Percentiles rank a stretch among this genome's conserved stretches.
These are phyloP conservation scores for Yamadazyma scolyti DNA, from an alignment of 805 yeast genomes.

Conservation along the genomic window DNA sequence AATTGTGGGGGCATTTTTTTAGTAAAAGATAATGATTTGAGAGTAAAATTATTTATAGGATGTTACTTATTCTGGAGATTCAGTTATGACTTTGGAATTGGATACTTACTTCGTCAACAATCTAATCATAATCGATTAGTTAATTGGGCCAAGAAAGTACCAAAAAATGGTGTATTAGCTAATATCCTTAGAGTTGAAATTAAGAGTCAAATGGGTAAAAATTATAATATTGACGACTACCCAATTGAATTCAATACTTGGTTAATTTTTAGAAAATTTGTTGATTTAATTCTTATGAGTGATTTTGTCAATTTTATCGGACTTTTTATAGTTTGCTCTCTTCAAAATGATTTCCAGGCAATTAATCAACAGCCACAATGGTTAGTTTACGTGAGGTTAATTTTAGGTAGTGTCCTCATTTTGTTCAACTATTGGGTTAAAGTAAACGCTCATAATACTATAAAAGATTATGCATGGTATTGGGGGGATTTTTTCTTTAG, in stretches of 20 bases:
- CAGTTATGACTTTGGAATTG: constrained; percentile 78
- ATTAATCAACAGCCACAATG: constrained; percentile 37
- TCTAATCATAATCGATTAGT: constrained; percentile 56
- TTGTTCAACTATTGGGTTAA: constrained; percentile 81
- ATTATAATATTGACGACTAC: constrained; percentile 22
- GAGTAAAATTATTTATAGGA: constrained; percentile 41
- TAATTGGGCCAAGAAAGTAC: constrained; percentile 41
- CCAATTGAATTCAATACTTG: constrained; percentile 83
- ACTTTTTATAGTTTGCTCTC: constrained; percentile 50
- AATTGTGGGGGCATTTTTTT: constrained; percentile 31
- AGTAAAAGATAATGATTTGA: constrained; percentile 17
- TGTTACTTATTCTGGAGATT: constrained; percentile 73
- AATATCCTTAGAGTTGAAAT: constrained; percentile 32
- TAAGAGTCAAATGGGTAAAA: constrained; percentile 35
- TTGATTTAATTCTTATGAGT: constrained; percentile 79
- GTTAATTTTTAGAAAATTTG: constrained; percentile 74
- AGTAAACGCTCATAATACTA: constrained; percentile 81
- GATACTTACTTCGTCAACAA: constrained; percentile 61
- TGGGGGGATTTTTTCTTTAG: constrained; percentile 93
- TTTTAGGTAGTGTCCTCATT: constrained; percentile 58
- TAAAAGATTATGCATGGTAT: constrained; percentile 90
- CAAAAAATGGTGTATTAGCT: constrained; percentile 32
- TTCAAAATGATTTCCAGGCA: constrained; percentile 34
- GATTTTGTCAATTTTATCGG: constrained; percentile 76
- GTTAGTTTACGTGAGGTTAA: constrained; percentile 48